Evolutionary conservation across 768 basidiomycete species (phyloP), one percentile per base, ranked within the genome.

Genomic region (Auriscalpium microsporum): DNA sequence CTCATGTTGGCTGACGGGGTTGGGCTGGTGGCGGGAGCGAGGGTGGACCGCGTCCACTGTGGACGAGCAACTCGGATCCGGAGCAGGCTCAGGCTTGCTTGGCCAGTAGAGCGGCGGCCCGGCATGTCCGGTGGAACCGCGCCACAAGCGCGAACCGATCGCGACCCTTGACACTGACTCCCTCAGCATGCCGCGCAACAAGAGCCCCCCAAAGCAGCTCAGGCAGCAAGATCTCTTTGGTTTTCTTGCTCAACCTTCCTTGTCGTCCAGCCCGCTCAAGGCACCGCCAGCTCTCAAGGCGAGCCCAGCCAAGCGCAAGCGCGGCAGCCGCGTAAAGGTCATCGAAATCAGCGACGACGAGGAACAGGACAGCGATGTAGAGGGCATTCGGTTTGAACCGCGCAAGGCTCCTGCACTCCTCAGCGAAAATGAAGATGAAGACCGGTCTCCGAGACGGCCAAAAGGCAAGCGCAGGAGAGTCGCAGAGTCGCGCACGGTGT

Each of bases 351-450:
- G 21, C 34, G 42, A 21, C n/a, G 46, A 54, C 8, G 35, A 37
- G 11, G 58, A 64, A 33, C 60, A 68, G 35, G 75, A 75, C 50
- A 74, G 78, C 50, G 76, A 77, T 56, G 73, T 82, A 42, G 75
- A 72, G 14, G 75, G 70, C 28, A 82, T 85, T 49, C 75, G 63
- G 45, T 78, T 86, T 50, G 78, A 77, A 56, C 69, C 75, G 13
- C 57, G 28, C 16, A 58, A 69, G 44, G 56, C 56, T 11, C 44
- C 62, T 6, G 50, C 52, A 2, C 17, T 63, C 23, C 54, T 55
- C 1, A 55, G 59, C 47, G 60, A 59, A 21, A 63, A 63, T 10
- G 65, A 67, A 16, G 66, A 67, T 13, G 47, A 57, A 14, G 57
- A 62, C n/a, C 53, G 35, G 1, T 67, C 64, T 4, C 68, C 67